A percentile compares a stretch with the other conserved stretches of the same genome.
Evolutionary conservation across 1,139 yeast species (phyloP).

Genomic region (Taphrina confusa): DNA sequence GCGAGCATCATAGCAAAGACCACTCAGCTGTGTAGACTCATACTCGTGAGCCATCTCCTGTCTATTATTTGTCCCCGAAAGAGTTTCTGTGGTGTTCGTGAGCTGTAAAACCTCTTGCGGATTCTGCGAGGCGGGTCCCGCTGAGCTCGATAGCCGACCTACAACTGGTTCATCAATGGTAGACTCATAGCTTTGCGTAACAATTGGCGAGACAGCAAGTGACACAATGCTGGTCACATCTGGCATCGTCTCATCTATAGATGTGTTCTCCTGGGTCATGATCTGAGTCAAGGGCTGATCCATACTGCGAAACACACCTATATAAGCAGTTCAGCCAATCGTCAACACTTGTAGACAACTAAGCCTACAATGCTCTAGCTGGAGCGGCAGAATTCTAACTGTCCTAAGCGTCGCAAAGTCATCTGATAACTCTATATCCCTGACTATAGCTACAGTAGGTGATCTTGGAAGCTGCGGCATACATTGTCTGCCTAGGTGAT

Average conservation of each 20-base stretch:
- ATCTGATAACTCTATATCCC: too few relatives aligned
- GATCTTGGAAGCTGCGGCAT: too few relatives aligned
- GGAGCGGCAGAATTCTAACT: too few relatives aligned
- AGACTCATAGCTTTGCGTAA: neutral
- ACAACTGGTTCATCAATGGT: neutral
- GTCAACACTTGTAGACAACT: too few relatives aligned
- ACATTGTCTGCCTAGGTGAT: too few relatives aligned
- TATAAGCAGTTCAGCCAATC: too few relatives aligned
- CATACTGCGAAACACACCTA: neutral
- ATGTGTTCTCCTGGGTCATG: neutral
- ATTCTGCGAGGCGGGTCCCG: neutral
- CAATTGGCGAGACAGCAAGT: neutral
- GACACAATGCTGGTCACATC: neutral
- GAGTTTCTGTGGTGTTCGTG: neutral
- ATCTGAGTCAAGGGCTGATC: neutral
- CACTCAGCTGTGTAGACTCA: constrained; percentile 50
- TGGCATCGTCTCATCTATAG: neutral
- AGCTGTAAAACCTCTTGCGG: neutral
- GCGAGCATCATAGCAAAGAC: constrained; percentile 91
- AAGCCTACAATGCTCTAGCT: too few relatives aligned
- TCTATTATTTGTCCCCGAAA: neutral
- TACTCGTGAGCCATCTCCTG: neutral
- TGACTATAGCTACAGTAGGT: too few relatives aligned
- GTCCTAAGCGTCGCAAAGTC: too few relatives aligned
- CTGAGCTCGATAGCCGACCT: neutral